Conservation (phyloP, 202 grass and related monocot species). For the Carex arenaria region DNA sequence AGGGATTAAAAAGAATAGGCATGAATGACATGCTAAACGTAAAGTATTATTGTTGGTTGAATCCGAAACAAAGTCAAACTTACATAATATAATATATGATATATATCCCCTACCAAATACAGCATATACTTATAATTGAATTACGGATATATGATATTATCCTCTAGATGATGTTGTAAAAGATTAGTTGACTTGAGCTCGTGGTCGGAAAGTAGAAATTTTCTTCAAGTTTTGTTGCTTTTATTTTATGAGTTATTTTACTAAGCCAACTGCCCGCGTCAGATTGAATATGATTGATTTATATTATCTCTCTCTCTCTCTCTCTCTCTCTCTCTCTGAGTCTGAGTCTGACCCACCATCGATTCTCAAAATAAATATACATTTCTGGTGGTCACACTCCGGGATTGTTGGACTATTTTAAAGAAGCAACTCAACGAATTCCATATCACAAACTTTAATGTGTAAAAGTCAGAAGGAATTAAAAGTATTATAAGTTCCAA, state of each 20-base stretch:
- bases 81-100: background rate
- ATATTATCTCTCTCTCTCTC: background rate
- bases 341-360: background rate
- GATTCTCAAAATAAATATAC: background rate
- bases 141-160: background rate
- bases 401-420: conserved; percentile 9
- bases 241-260: background rate
- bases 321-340: no score
- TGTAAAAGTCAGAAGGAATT: background rate
- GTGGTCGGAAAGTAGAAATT: background rate
- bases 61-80: conserved; percentile 1
- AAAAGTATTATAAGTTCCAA: background rate
- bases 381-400: background rate
- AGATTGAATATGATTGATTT: background rate
- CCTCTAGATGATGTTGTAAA: background rate
- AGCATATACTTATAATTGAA: background rate
- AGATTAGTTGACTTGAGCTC: background rate
- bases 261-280: background rate
- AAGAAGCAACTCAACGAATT: background rate
- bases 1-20: background rate
- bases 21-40: background rate
- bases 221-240: background rate
- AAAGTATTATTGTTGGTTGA: background rate
- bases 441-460: conserved; percentile 6
- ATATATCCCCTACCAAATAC: background rate